Conservation (phyloP, 129 eudicot genomes). For the Solidago caesia region DNA sequence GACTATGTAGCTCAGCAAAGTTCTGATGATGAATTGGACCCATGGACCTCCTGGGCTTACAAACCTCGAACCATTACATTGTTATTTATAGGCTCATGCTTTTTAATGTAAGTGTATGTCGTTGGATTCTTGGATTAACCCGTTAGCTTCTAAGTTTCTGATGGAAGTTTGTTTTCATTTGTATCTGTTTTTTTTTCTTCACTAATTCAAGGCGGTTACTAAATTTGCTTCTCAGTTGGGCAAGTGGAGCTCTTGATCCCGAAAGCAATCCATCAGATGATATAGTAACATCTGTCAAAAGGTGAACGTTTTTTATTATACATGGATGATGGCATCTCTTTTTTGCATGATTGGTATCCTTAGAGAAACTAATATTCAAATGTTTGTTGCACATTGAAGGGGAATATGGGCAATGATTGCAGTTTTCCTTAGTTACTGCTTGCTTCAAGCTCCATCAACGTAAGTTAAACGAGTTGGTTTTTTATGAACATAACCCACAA, state of each 20-base stretch:
- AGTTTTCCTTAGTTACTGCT: conserved; percentile 80
- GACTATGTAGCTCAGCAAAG: conserved; percentile 44
- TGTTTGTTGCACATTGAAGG: conserved; percentile 45
- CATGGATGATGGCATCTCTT: not conserved
- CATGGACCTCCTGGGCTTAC: conserved; percentile 99
- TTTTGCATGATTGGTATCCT: conserved; percentile 10
- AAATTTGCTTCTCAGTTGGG: conserved; percentile 70
- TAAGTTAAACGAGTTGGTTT: conserved; percentile 38
- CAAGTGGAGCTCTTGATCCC: conserved; percentile 89
- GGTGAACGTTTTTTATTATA: conserved; percentile 38
- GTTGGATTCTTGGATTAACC: not conserved
- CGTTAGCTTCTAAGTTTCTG: conserved; percentile 4
- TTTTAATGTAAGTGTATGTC: conserved; percentile 69
- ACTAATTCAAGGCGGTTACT: conserved; percentile 1
- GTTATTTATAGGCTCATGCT: conserved; percentile 79
- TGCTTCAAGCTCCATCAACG: conserved; percentile 99
- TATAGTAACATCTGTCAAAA: conserved; percentile 72
- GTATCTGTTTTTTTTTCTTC: not conserved
- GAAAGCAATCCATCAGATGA: conserved; percentile 59
- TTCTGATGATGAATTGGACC: conserved; percentile 81
- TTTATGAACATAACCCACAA: not conserved
- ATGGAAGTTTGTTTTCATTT: not conserved
- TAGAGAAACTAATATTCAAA: conserved; percentile 2
- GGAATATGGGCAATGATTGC: conserved; percentile 99
- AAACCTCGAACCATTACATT: conserved; percentile 93